Conservation (phyloP, 2,329 filamentous ascomycete genomes). For the Fusarium sp. region DNA sequence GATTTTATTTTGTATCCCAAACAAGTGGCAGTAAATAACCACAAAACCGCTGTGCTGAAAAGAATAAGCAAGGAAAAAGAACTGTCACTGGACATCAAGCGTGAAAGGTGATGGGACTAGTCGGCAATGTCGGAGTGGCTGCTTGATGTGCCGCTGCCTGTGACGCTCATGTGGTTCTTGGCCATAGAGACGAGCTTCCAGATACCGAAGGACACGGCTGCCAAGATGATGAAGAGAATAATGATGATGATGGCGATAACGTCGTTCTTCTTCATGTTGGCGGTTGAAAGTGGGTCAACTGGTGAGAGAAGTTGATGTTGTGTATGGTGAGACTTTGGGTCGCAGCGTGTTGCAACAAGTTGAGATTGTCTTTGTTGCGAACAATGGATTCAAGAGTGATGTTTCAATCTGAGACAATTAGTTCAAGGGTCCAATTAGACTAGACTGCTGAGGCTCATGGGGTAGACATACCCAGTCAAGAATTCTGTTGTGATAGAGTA, state of each 20-base stretch:
- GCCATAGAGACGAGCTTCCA: slow-evolving; percentile 66
- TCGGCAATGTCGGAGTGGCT: slow-evolving; percentile 31
- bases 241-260: slow-evolving; percentile 75
- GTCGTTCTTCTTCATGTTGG: slow-evolving; percentile 70
- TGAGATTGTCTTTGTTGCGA: not conserved
- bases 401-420: slow-evolving; percentile 15
- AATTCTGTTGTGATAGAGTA: not conserved
- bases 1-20: slow-evolving; percentile 16
- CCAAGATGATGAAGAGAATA: slow-evolving; percentile 69
- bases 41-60: slow-evolving; percentile 15
- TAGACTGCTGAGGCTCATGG: not conserved
- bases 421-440: not conserved
- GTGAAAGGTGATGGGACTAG: not conserved
- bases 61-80: slow-evolving; percentile 10
- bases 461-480: not conserved
- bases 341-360: not conserved
- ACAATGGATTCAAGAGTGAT: not conserved
- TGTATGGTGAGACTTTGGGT: not conserved
- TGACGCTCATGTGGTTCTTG: slow-evolving; percentile 52
- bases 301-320: not conserved
- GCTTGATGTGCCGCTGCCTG: slow-evolving; percentile 39
- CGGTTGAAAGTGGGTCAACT: slow-evolving; percentile 31
- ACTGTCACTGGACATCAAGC: slow-evolving; percentile 7
- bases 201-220: slow-evolving; percentile 69
- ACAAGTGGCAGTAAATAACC: not conserved